These are phyloP conservation scores for Microthlaspi erraticum DNA, from an alignment of 345 rosid genomes.

Conservation along the genomic window DNA sequence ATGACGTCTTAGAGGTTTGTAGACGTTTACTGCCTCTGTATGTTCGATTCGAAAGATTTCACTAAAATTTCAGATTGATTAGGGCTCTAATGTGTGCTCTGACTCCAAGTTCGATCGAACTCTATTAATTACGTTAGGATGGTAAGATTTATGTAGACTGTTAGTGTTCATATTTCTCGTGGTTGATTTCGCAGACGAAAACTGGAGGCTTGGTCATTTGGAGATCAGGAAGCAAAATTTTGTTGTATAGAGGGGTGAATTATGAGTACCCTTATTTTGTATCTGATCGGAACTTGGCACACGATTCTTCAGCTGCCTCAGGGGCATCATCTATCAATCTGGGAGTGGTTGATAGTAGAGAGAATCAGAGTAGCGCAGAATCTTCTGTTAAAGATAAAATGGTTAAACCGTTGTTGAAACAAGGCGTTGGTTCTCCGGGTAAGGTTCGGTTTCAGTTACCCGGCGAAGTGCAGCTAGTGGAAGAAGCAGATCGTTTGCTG, in stretches of 20 bases:
- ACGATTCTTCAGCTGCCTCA: slow-evolving; percentile 46
- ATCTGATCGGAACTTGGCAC: slow-evolving; percentile 43
- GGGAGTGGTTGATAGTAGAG: slow-evolving; percentile 40
- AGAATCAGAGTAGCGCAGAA: slow-evolving; percentile 34
- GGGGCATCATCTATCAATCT: slow-evolving; percentile 32
- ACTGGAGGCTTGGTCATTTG: slow-evolving; percentile 96
- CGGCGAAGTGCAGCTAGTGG: slow-evolving; percentile 73
- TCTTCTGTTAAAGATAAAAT: slow-evolving; percentile 35
- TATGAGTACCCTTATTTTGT: slow-evolving; percentile 85
- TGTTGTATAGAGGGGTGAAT: slow-evolving; percentile 78
- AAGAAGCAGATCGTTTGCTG: slow-evolving; percentile 77
- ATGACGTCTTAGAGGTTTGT: slow-evolving; percentile 88
- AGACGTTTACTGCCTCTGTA: background rate
- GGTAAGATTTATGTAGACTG: background rate
- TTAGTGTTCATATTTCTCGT: slow-evolving; percentile 32
- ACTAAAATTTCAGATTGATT: background rate
- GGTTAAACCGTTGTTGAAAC: slow-evolving; percentile 49
- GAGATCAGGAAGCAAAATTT: slow-evolving; percentile 90
- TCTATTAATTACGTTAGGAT: background rate
- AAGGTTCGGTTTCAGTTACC: slow-evolving; percentile 84
- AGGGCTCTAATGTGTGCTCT: background rate
- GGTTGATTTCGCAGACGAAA: slow-evolving; percentile 62
- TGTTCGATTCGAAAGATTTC: background rate
- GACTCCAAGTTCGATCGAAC: background rate
- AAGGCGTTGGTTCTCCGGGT: slow-evolving; percentile 75